Percentiles rank a stretch among this genome's conserved stretches.
Conservation (phyloP, 768 basidiomycete species). For the Collybia sordida region DNA sequence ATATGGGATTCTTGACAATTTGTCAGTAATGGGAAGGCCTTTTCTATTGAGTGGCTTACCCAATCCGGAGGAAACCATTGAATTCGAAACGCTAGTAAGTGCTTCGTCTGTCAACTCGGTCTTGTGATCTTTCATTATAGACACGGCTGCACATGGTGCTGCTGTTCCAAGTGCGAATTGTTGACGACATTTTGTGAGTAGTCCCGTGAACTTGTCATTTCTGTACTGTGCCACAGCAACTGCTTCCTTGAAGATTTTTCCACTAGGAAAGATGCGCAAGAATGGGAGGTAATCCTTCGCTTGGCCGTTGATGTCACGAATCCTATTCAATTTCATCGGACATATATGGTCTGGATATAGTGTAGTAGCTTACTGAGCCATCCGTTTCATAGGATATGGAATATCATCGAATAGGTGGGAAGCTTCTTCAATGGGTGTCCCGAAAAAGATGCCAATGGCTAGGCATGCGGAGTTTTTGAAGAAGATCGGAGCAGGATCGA, state of each 20-base stretch:
- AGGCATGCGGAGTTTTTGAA: slow-evolving; percentile 10
- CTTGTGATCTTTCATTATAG: slow-evolving; percentile 9
- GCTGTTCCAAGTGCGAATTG: slow-evolving; percentile 7
- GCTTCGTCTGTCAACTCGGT: slow-evolving; percentile 13
- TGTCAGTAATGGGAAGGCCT: neutral
- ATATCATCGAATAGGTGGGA: slow-evolving; percentile 9
- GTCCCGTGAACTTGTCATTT: slow-evolving; percentile 4
- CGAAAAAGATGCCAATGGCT: slow-evolving; percentile 10
- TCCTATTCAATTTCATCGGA: neutral
- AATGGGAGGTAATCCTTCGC: slow-evolving; percentile 15
- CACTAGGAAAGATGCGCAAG: slow-evolving; percentile 9
- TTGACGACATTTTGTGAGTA: slow-evolving; percentile 7
- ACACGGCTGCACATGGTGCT: slow-evolving; percentile 8
- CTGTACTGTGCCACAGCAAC: slow-evolving; percentile 12
- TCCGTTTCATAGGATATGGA: slow-evolving; percentile 16
- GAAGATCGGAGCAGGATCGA: slow-evolving; percentile 13
- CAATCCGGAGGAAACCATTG: slow-evolving; percentile 16
- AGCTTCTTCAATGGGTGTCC: slow-evolving; percentile 11
- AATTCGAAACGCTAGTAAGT: slow-evolving; percentile 15
- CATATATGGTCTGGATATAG: neutral
- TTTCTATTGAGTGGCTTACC: neutral
- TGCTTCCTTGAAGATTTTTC: slow-evolving; percentile 10
- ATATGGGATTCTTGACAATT: slow-evolving; percentile 10
- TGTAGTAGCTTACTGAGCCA: slow-evolving; percentile 12
- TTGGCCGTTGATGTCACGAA: slow-evolving; percentile 14